Conservation (phyloP, 106 monocot genomes). For the Platanthera zijinensis region DNA sequence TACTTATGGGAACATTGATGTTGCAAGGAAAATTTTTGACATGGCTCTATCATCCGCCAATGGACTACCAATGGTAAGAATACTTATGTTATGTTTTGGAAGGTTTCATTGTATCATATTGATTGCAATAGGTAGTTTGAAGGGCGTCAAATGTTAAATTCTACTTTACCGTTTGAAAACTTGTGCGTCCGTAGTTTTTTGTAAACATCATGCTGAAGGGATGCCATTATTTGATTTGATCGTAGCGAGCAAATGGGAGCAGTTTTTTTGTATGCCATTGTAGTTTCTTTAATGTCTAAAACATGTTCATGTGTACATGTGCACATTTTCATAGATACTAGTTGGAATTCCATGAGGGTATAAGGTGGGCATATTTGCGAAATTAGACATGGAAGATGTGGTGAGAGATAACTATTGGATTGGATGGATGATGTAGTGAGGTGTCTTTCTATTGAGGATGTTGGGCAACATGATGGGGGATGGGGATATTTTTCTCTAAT, state of each 20-base stretch:
- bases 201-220: background rate
- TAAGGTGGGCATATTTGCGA: background rate
- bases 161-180: background rate
- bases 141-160: background rate
- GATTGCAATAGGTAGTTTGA: background rate
- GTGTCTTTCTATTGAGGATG: background rate
- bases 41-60: constrained; percentile 69
- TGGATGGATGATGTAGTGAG: background rate
- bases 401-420: background rate
- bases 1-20: constrained; percentile 57
- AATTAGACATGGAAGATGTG: background rate
- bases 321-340: background rate
- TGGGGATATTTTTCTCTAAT: too few relatives aligned
- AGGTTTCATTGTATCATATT: background rate
- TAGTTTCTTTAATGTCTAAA: background rate
- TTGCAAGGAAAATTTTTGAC: constrained; percentile 90
- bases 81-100: background rate
- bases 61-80: constrained; percentile 52
- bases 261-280: background rate
- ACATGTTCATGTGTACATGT: background rate
- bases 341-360: background rate
- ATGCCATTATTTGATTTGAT: background rate
- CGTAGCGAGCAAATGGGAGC: background rate
- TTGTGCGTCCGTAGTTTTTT: background rate
- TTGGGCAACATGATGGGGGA: background rate